Conservation (phyloP, 345 rosid species). For the Balakata baccata region DNA sequence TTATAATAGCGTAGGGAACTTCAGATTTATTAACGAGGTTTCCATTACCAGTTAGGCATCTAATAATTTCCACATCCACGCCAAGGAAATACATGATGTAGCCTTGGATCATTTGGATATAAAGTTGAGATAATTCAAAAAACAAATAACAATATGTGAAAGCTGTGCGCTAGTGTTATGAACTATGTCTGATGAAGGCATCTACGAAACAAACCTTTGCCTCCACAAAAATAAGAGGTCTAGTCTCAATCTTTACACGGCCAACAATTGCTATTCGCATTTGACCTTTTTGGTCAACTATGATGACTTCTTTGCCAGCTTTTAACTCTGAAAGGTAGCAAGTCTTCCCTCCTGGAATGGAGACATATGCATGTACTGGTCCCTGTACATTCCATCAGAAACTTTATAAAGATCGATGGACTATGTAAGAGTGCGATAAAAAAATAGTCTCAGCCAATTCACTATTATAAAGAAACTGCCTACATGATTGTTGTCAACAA, state of each 20-base stretch:
- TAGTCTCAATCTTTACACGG: constrained; percentile 79
- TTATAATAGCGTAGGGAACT: not conserved
- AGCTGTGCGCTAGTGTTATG: not conserved
- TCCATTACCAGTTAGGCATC: constrained; percentile 4
- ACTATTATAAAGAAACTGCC: not conserved
- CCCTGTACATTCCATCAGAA: constrained; percentile 43
- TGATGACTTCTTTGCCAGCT: constrained; percentile 66
- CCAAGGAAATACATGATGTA: not conserved
- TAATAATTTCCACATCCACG: not conserved
- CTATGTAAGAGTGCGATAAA: not conserved
- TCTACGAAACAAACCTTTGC: constrained; percentile 53
- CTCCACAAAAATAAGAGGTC: constrained; percentile 65
- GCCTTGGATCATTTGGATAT: not conserved
- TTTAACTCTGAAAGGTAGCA: constrained; percentile 82
- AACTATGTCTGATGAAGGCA: not conserved
- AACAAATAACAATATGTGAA: not conserved
- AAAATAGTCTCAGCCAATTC: not conserved
- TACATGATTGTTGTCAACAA: not conserved
- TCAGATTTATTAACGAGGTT: not conserved
- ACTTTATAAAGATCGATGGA: not conserved
- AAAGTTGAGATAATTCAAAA: not conserved
- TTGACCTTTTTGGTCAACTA: constrained; percentile 61
- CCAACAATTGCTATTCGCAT: constrained; percentile 67
- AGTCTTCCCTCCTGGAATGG: constrained; percentile 79
- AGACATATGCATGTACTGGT: constrained; percentile 80